phyloP scores from a whole-genome alignment of 2,329 filamentous ascomycete species.

The Dactylellina haptotyla region DNA sequence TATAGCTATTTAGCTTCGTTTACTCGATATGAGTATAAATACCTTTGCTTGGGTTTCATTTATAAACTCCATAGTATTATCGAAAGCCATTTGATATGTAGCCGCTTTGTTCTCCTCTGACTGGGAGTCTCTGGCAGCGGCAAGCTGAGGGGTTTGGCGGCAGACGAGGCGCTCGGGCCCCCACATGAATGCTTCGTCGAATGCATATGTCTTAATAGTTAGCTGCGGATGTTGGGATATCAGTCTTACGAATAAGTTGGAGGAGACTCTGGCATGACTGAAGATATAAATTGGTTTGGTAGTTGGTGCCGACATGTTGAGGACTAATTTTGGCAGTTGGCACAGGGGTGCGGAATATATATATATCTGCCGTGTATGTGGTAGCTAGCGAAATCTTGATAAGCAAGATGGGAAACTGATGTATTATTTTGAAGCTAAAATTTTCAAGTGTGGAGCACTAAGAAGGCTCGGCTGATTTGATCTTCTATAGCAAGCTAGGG shows the following conservation, averaged over 20 bases:
- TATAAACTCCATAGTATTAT: not conserved
- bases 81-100: slow-evolving; percentile 6
- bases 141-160: not conserved
- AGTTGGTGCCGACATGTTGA: not conserved
- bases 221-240: slow-evolving; percentile 1
- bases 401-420: too few relatives aligned
- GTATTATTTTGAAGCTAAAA: too few relatives aligned
- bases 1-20: not conserved
- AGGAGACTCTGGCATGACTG: not conserved
- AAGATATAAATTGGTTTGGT: slow-evolving; percentile 1
- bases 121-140: not conserved
- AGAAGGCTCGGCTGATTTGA: too few relatives aligned
- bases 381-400: too few relatives aligned
- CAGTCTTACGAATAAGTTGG: not conserved
- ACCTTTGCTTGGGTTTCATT: not conserved
- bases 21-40: not conserved
- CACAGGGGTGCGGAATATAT: too few relatives aligned
- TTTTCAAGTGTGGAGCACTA: too few relatives aligned
- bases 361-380: too few relatives aligned
- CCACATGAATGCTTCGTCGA: not conserved
- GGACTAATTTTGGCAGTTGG: too few relatives aligned
- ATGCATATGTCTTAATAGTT: not conserved
- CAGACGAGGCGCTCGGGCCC: not conserved
- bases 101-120: not conserved
- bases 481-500: too few relatives aligned